Conservation (phyloP, 305 asterid genomes). For the Ajuga reptans region DNA sequence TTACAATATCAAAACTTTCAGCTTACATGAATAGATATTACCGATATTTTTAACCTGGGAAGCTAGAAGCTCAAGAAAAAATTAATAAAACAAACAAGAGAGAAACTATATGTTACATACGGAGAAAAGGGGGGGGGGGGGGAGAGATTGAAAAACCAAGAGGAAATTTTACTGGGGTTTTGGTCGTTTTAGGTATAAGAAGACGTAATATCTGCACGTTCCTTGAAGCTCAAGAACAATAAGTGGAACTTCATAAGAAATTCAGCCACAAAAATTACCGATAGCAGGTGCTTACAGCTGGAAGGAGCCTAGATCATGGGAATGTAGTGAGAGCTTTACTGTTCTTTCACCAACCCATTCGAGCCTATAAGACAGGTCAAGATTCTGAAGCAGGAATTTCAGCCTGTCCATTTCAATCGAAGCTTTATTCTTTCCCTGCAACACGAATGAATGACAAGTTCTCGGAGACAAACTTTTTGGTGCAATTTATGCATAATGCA, state of each 20-base stretch:
- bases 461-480: not conserved
- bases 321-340: conserved; percentile 69
- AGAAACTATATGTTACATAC: not conserved
- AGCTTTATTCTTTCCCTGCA: conserved; percentile 49
- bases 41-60: not conserved
- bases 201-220: not conserved
- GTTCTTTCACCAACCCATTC: conserved; percentile 76
- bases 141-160: conserved; percentile 16
- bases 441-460: conserved; percentile 7
- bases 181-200: conserved; percentile 9
- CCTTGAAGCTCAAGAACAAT: not conserved
- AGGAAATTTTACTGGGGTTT: not conserved
- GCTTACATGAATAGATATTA: not conserved
- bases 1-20: conserved; percentile 8
- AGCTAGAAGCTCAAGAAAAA: not conserved
- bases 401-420: conserved; percentile 56
- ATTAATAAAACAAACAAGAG: not conserved
- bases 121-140: not conserved
- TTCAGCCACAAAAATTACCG: not conserved
- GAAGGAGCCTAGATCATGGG: conserved; percentile 69
- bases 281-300: conserved; percentile 39
- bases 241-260: conserved; percentile 8
- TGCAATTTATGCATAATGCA: not conserved
- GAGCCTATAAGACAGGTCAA: conserved; percentile 79
- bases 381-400: conserved; percentile 66